A percentile compares a stretch with the other conserved stretches of the same genome.
phyloP scores from a whole-genome alignment of 352 stramenopile genomes.

The Aphanomyces invadans region DNA sequence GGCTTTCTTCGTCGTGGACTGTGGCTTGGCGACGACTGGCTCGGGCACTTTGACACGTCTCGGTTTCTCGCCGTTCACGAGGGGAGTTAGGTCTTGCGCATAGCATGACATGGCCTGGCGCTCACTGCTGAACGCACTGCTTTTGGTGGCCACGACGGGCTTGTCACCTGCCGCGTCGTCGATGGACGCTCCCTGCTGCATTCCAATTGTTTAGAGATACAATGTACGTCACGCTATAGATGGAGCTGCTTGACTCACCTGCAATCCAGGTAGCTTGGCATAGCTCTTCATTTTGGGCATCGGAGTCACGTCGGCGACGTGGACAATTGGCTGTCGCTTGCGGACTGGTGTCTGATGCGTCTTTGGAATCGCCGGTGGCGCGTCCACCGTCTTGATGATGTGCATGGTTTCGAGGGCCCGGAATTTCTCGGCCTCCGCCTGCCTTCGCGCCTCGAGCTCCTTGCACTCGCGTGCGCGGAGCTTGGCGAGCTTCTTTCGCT shows the following conservation, averaged over 20 bases:
- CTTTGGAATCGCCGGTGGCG: background rate
- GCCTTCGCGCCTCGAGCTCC: background rate
- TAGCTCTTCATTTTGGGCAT: slow-evolving; percentile 12
- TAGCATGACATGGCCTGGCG: slow-evolving; percentile 7
- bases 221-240: too few species aligned
- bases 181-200: background rate
- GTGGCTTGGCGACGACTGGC: background rate
- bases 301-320: background rate
- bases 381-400: slow-evolving; percentile 13
- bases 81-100: slow-evolving; percentile 19
- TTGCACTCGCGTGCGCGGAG: slow-evolving; percentile 1
- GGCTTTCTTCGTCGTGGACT: background rate
- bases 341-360: background rate
- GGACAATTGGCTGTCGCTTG: too few species aligned
- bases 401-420: slow-evolving; percentile 12
- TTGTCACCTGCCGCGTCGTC: background rate
- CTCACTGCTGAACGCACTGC: background rate
- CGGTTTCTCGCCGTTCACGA: slow-evolving; percentile 19
- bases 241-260: background rate
- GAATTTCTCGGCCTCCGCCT: slow-evolving; percentile 19
- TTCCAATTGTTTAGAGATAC: too few species aligned
- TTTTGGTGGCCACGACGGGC: background rate
- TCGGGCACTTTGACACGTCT: slow-evolving; percentile 15
- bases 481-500: slow-evolving; percentile 9
- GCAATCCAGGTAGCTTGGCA: slow-evolving; percentile 1